Evolutionary conservation across 2,329 filamentous ascomycete species (phyloP), one percentile per base, ranked within the genome.

Genomic region (Fusarium neocosmosporiellum): DNA sequence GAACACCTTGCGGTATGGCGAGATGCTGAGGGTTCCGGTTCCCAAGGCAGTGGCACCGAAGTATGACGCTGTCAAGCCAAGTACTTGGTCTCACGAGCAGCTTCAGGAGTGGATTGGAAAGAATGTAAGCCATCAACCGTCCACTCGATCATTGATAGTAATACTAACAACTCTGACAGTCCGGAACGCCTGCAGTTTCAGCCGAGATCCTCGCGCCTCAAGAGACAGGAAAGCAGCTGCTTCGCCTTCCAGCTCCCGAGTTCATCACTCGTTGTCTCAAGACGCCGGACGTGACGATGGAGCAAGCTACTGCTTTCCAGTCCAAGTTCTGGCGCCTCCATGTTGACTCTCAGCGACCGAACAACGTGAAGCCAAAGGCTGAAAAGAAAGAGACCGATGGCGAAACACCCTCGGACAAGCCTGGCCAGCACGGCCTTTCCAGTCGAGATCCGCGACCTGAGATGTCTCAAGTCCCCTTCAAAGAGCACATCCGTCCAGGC

Each of bases 1-100:
- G 70, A 88, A 88, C 70, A 86, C 86, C 0, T 75, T 87, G 65
- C 79, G 85, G 9, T 87, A 86, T 63, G 86, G 85, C 2, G 84
- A 87, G 79, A 81, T 86, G 78, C 74, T 88, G 60, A 79, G 84
- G 2, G 83, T 85, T 2, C 70, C 80, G 1, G 75, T 81, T 11
- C 83, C 84, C 4, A 78, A 72, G 60, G 54, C 70, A 2, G 77
- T 74, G 41, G 27, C 67, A 7, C 67, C 59, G 6, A 60, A 62
- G 8, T 79, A 78, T 60, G 75, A 82, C 62, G 65, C 76, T 1
- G 65, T 61, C 8, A 73, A 76, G 27, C 82, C 84, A 2, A 77
- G 75, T 20, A 82, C 81, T 1, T 87, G 84, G 85, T 77, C 78
- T 5, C 83, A 85, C 61, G 73, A 75, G 39, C 75, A 83, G 31